These are phyloP conservation scores for Aspergillus fumigatiaffinis DNA, from an alignment of 2,329 filamentous ascomycete species.

Conservation along the genomic window DNA sequence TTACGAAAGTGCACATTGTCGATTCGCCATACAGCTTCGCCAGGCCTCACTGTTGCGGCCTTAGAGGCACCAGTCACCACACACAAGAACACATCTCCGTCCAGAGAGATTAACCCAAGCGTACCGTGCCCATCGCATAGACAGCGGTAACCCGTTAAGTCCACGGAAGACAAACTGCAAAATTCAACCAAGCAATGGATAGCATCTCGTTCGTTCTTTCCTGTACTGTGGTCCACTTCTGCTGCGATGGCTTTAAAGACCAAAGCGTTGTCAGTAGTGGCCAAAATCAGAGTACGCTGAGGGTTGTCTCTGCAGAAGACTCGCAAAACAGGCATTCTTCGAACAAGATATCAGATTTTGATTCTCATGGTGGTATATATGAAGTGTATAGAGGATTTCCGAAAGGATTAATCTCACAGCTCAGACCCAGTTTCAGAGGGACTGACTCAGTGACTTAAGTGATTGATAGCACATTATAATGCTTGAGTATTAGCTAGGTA, in stretches of 20 bases:
- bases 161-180: constrained; percentile 57
- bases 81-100: constrained; percentile 82
- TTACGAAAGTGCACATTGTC: constrained; percentile 75
- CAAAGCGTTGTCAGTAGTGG: constrained; percentile 72
- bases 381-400: neutral
- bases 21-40: constrained; percentile 86
- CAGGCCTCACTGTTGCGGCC: constrained; percentile 77
- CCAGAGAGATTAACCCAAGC: constrained; percentile 78
- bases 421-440: neutral
- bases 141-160: constrained; percentile 72
- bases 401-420: neutral
- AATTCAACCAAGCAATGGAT: constrained; percentile 87
- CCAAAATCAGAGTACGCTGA: constrained; percentile 81
- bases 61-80: constrained; percentile 76
- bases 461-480: neutral
- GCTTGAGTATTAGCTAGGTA: neutral
- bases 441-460: neutral
- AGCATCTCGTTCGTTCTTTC: constrained; percentile 32
- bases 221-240: constrained; percentile 50
- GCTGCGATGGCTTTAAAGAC: constrained; percentile 75
- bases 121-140: constrained; percentile 81
- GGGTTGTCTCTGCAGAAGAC: constrained; percentile 83
- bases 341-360: neutral
- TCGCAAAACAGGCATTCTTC: constrained; percentile 58
- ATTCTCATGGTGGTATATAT: neutral